phyloP scores from a whole-genome alignment of 495 filamentous ascomycete genomes.

The Aspergillus incahuasiensis region DNA sequence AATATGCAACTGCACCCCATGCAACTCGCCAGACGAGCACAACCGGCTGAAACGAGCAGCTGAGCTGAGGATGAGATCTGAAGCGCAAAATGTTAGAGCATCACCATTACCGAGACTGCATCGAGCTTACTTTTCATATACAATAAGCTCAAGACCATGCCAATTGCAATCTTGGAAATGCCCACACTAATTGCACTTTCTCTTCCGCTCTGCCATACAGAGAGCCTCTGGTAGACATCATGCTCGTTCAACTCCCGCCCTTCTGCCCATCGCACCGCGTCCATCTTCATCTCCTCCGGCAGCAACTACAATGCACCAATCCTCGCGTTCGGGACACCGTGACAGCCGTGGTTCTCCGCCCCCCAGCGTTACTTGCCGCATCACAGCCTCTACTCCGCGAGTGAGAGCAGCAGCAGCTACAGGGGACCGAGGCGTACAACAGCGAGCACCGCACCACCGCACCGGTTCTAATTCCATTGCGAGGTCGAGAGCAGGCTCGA shows the following conservation, averaged over 20 bases:
- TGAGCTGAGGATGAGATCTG: conserved; percentile 63
- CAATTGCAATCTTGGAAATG: conserved; percentile 16
- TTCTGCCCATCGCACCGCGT: conserved; percentile 38
- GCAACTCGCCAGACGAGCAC: conserved; percentile 85
- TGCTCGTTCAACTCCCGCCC: conserved; percentile 26
- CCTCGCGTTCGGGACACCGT: neutral
- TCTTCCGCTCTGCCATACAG: conserved; percentile 21
- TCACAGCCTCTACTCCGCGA: neutral
- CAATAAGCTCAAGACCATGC: conserved; percentile 21
- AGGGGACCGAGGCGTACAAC: conserved; percentile 10
- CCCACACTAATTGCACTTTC: conserved; percentile 31
- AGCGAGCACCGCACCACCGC: conserved; percentile 9
- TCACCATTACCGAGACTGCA: conserved; percentile 13
- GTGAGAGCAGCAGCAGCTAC: neutral
- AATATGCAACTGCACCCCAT: conserved; percentile 85
- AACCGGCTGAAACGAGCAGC: conserved; percentile 91
- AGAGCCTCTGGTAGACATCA: conserved; percentile 31
- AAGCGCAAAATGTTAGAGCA: conserved; percentile 21
- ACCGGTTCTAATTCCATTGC: neutral
- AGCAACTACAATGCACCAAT: neutral
- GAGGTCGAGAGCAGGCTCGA: neutral
- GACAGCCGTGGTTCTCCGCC: conserved; percentile 7
- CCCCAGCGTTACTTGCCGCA: conserved; percentile 3
- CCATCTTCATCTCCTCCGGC: conserved; percentile 17
- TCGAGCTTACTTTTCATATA: neutral